Evolutionary conservation across 2,329 filamentous ascomycete species (phyloP), one percentile per base, ranked within the genome.

Genomic region (Colletotrichum tropicicola): DNA sequence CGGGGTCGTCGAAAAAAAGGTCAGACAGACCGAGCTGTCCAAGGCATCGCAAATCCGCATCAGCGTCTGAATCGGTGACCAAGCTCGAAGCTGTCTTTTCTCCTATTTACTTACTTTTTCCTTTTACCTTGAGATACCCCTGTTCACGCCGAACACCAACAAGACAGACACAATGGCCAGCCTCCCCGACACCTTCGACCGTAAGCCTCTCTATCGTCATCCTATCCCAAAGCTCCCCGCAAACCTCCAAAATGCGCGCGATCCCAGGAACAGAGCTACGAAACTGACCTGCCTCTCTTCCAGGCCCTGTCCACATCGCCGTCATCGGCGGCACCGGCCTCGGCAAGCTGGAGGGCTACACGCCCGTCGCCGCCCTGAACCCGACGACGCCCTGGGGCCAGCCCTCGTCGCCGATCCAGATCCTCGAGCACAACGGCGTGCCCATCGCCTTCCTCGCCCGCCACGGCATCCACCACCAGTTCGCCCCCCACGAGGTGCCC

Each of bases 321-420:
- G 92, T 97, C 59, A 94, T 97, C 71, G 94, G 94, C 78, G 96
- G 96, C 72, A 99, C 96, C 39, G 96, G 96, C 58, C 91, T 99
- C 68, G 89, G 91, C 77, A 90, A 93, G 71, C 91, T 99, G 70
- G 91, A 93, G 27, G 91, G 91, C 79, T 98, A 96, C 84, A 91
- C 89, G 19, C 92, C 93, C 73, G 90, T 97, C 67, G 94, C 95
- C 25, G 87, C 87, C 27, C 82, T 99, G 71, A 90, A 89, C 72
- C 84, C 92, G 59, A 78, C 83, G 39, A 99, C 96, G 9, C 96
- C 96, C 30, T 99, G 96, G 96, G 96, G 96, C 72, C 78, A 83
- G 55, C 92, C 96, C 3, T 88, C 88, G 10, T 85, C 88, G 23
- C 87, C 88, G 21, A 95, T 99, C 80, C 88, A 90, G 69, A 94